phyloP scores from a whole-genome alignment of 2,329 filamentous ascomycete genomes.

The Pseudocercospora eumusae region DNA sequence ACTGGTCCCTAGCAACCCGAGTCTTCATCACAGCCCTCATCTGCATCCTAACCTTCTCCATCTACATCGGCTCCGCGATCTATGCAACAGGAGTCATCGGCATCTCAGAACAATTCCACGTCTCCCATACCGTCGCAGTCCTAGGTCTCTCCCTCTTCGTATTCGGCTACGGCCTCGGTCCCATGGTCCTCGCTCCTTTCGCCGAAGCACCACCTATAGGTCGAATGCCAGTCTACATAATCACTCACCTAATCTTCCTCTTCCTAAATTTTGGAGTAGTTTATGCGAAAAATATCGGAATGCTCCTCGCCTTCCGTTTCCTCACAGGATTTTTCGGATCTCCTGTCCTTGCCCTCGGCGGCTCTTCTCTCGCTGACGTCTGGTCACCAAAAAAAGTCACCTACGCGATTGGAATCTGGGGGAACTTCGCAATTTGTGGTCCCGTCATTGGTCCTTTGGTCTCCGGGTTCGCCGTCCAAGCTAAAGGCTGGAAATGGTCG shows the following conservation, averaged over 20 bases:
- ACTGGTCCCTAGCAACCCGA: constrained; percentile 44
- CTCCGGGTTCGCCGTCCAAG: constrained; percentile 8
- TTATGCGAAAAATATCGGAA: constrained; percentile 52
- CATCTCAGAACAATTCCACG: constrained; percentile 48
- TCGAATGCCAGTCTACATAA: constrained; percentile 51
- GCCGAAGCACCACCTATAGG: constrained; percentile 52
- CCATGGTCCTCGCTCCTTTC: constrained; percentile 40
- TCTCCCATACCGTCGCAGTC: constrained; percentile 46
- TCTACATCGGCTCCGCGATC: constrained; percentile 56
- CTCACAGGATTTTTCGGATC: constrained; percentile 53
- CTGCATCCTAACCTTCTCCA: constrained; percentile 51
- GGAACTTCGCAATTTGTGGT: constrained; percentile 41
- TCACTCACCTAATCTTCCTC: constrained; percentile 51
- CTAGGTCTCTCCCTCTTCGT: constrained; percentile 55
- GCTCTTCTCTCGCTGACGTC: constrained; percentile 47
- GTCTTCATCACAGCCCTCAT: constrained; percentile 48
- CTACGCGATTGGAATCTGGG: constrained; percentile 44
- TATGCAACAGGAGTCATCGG: constrained; percentile 49
- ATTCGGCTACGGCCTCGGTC: constrained; percentile 51
- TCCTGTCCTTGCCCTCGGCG: constrained; percentile 47
- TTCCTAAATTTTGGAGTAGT: constrained; percentile 51
- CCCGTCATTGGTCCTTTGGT: constrained; percentile 41
- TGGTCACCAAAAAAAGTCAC: constrained; percentile 41
- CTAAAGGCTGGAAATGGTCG: constrained; percentile 14
- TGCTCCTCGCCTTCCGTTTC: constrained; percentile 55